Evolutionary conservation across 2,329 filamentous ascomycete genomes (phyloP), one percentile per base, ranked within the genome.

Genomic region (Diaporthe australafricana): DNA sequence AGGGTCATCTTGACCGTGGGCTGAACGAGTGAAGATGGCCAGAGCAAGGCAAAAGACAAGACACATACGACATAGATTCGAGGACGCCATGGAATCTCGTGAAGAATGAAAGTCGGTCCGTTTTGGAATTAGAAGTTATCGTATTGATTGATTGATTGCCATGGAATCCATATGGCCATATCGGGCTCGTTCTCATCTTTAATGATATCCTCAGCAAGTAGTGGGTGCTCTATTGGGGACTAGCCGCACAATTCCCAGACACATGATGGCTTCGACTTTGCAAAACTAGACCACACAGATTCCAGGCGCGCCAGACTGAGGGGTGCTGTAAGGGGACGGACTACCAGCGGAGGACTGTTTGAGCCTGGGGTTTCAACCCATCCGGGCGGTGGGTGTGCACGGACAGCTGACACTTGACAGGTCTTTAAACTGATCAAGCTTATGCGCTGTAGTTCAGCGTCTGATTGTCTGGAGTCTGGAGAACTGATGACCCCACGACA

Each of bases 201-300:
- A 63, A 63, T 63, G 9, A 16, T 14, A 5, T 22, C 6, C 5
- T 48, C 25, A 17, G n/a, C 30, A 17, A 35, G n/a, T 20, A 17
- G 9, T 12, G 27, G 4, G 12, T 8, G 22, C 35, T 48, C 4
- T 20, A 25, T 42, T 35, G 9, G 5, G n/a, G 42, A 12, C n/a
- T 42, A 50, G 27, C 30, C 42, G 30, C 7, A 17, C 14, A n/a
- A 22, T 60, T 20, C 17, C 14, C n/a, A 63, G 42, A 25, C 42
- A 48, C 25, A 63, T 20, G 42, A 63, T 63, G n/a, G 60, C 60
- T 63, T 63, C 60, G n/a, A 22, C 17, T n/a, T 35, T 16, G 20
- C 25, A 5, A 5, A 35, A 25, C 12, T 27, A 38, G 7, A 6
- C 12, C 14, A 20, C 35, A 8, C 52, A 16, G 4, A 20, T 3